phyloP scores from a whole-genome alignment of 805 yeast genomes.

The Saccharomycodes ludwigii region DNA sequence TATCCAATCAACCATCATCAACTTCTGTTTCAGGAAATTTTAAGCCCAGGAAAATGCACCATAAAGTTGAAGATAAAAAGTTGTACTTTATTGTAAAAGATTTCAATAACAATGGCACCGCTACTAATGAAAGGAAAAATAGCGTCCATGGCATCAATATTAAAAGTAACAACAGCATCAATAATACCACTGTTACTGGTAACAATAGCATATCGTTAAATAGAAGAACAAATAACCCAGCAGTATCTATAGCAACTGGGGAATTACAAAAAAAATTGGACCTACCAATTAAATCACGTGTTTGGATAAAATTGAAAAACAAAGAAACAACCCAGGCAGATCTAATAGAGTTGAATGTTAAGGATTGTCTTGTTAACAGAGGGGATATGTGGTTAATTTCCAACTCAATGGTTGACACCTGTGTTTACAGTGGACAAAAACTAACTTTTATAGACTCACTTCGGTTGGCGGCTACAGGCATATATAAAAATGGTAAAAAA shows the following conservation, averaged over 20 bases:
- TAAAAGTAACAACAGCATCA: too few species aligned
- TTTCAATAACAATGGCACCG: conserved; percentile 20
- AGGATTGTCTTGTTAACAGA: conserved; percentile 69
- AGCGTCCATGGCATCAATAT: too few species aligned
- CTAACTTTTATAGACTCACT: conserved; percentile 50
- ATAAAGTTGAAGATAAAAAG: conserved; percentile 20
- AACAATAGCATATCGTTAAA: too few species aligned
- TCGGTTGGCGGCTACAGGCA: conserved; percentile 49
- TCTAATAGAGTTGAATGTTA: conserved; percentile 66
- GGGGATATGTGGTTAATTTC: conserved; percentile 91
- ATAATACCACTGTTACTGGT: too few species aligned
- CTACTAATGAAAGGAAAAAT: too few species aligned
- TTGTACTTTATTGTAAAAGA: conserved; percentile 33
- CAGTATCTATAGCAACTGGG: conserved; percentile 48
- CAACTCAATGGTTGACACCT: conserved; percentile 42
- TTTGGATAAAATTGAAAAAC: conserved; percentile 38
- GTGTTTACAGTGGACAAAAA: conserved; percentile 57
- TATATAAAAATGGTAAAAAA: conserved; percentile 54
- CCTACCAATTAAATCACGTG: conserved; percentile 55
- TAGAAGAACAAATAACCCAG: conserved; percentile 22
- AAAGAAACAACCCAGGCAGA: conserved; percentile 55
- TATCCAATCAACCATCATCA: too few species aligned
- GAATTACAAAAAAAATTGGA: conserved; percentile 49
- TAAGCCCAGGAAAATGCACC: background rate
- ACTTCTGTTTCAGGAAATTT: too few species aligned